phyloP scores from a whole-genome alignment of 441 rosid species.

The Gossypium aridum region DNA sequence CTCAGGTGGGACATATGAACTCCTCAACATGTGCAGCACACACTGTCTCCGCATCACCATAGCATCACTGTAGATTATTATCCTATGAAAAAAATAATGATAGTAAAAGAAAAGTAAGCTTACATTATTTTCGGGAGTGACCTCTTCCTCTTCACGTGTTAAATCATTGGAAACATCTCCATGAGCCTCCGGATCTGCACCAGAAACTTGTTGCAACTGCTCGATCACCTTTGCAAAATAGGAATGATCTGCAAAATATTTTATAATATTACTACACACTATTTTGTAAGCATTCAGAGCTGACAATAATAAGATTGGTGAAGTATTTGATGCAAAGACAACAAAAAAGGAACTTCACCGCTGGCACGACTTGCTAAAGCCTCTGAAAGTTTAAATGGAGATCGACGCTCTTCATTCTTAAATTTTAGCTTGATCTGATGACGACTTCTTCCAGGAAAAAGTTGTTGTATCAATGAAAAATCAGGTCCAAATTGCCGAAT shows the following conservation, averaged over 20 bases:
- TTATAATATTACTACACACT: not conserved
- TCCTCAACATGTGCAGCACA: not conserved
- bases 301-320: not conserved
- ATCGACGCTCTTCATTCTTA: slow-evolving; percentile 1
- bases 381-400: slow-evolving; percentile 53
- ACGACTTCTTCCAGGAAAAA: slow-evolving; percentile 70
- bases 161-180: slow-evolving; percentile 19
- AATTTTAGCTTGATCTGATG: slow-evolving; percentile 41
- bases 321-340: slow-evolving; percentile 4
- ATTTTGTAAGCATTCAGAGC: not conserved
- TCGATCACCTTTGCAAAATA: slow-evolving; percentile 57
- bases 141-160: slow-evolving; percentile 6
- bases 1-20: not conserved
- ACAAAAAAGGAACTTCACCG: slow-evolving; percentile 27
- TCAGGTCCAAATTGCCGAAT: slow-evolving; percentile 81
- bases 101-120: not conserved
- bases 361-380: slow-evolving; percentile 55
- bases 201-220: slow-evolving; percentile 50
- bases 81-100: not conserved
- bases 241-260: slow-evolving; percentile 42
- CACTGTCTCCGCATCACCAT: not conserved
- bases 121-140: not conserved
- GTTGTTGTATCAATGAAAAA: slow-evolving; percentile 59
- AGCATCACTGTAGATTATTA: not conserved
- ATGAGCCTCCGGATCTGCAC: slow-evolving; percentile 28